Evolutionary conservation across 2,329 filamentous ascomycete genomes (phyloP).

Genomic region (Cytospora chrysosperma): DNA sequence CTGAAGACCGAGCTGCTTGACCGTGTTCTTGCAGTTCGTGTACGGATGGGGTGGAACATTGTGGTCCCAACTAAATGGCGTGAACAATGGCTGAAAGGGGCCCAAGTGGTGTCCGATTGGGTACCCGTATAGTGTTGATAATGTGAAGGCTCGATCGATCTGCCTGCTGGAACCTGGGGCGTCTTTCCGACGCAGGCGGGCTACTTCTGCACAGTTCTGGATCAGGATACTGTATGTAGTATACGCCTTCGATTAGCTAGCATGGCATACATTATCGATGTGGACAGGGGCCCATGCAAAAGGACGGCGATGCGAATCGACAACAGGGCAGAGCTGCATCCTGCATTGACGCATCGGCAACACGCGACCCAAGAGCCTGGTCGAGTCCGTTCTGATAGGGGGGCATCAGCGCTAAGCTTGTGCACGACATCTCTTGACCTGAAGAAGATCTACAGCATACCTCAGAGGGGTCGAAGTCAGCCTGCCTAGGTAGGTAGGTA

Average conservation of each 20-base stretch:
- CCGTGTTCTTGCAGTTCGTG: background rate
- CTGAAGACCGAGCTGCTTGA: background rate
- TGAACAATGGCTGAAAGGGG: background rate
- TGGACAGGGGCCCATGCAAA: background rate
- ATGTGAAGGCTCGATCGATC: background rate
- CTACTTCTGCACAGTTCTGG: background rate
- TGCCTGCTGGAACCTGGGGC: background rate
- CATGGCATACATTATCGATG: background rate
- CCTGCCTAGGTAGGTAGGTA: too few species aligned
- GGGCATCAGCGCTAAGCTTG: background rate
- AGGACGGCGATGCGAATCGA: background rate
- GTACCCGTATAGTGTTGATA: background rate
- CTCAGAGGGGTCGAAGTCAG: background rate
- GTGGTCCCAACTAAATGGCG: background rate
- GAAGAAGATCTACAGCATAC: background rate
- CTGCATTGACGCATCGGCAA: background rate
- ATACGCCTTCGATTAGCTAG: background rate
- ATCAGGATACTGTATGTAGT: background rate
- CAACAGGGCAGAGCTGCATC: background rate
- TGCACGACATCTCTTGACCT: background rate
- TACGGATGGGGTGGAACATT: background rate
- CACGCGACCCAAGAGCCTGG: background rate
- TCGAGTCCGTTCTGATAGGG: background rate
- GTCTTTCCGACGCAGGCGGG: background rate
- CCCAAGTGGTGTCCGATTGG: background rate